A percentile compares a stretch with the other conserved stretches of the same genome.
phyloP scores from a whole-genome alignment of 2,329 filamentous ascomycete genomes.

The Fusarium concolor region DNA sequence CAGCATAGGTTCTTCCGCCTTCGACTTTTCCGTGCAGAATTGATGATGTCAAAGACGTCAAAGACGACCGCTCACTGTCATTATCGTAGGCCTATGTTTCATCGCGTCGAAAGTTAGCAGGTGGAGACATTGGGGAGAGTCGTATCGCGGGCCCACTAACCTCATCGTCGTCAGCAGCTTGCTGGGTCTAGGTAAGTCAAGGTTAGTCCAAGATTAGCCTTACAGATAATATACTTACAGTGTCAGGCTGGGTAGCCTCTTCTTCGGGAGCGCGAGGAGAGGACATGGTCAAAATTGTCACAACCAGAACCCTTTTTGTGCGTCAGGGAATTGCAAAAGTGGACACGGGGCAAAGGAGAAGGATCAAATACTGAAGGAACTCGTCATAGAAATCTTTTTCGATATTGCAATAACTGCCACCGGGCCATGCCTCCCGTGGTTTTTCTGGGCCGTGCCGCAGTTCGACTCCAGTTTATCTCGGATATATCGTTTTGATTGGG shows the following conservation, averaged over 20 bases:
- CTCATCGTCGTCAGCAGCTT: constrained; percentile 33
- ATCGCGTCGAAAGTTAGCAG: constrained; percentile 12
- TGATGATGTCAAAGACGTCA: constrained; percentile 47
- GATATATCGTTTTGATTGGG: constrained; percentile 4
- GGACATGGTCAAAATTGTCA: neutral
- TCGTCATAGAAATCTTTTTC: neutral
- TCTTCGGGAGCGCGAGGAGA: constrained; percentile 5
- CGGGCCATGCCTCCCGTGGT: neutral
- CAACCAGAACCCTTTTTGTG: neutral
- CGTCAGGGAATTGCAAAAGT: neutral
- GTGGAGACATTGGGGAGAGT: neutral
- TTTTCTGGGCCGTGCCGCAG: constrained; percentile 1
- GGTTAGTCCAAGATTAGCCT: neutral
- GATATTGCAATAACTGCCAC: neutral
- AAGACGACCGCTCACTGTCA: constrained; percentile 33
- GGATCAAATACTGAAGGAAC: neutral
- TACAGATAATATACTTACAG: neutral
- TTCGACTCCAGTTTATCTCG: neutral
- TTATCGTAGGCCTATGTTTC: constrained; percentile 25
- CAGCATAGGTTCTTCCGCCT: constrained; percentile 51
- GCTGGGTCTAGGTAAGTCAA: constrained; percentile 17
- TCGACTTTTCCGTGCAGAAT: constrained; percentile 44
- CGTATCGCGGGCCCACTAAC: constrained; percentile 18
- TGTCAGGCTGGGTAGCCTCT: constrained; percentile 4
- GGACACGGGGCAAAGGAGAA: neutral